These are phyloP conservation scores for Sambucus nigra DNA, from an alignment of 129 eudicot species.

Conservation along the genomic window DNA sequence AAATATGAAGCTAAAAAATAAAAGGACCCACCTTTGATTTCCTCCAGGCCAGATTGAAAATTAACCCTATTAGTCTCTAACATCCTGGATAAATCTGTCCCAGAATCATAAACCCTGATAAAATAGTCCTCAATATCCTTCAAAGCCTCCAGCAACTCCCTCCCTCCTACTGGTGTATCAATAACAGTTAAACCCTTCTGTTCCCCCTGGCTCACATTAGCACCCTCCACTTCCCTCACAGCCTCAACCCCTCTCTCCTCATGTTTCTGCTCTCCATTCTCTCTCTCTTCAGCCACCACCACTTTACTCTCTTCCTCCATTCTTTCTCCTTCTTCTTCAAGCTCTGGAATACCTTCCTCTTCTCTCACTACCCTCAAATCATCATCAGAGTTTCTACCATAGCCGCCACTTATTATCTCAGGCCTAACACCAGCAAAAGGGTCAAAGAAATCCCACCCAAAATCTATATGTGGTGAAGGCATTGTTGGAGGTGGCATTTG, in stretches of 20 bases:
- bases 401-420: conserved; percentile 53
- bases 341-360: conserved; percentile 89
- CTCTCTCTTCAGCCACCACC: conserved; percentile 28
- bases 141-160: too few relatives aligned
- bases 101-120: too few relatives aligned
- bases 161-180: too few relatives aligned
- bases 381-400: conserved; percentile 61
- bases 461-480: conserved; percentile 76
- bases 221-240: conserved; percentile 29
- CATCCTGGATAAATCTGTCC: too few relatives aligned
- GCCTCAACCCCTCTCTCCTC: conserved; percentile 26
- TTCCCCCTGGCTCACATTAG: conserved; percentile 43
- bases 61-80: too few relatives aligned
- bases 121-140: too few relatives aligned
- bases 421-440: conserved; percentile 68
- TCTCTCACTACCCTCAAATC: conserved; percentile 87
- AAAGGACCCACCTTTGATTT: too few relatives aligned
- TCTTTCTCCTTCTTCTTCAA: conserved; percentile 66
- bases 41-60: too few relatives aligned
- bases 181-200: too few relatives aligned
- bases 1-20: too few relatives aligned
- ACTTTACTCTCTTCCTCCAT: conserved; percentile 33
- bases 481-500: conserved; percentile 33
- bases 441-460: conserved; percentile 98
- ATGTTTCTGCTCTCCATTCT: conserved; percentile 7